Evolutionary conservation across 176 grass and related monocot species (phyloP), one percentile per base, ranked within the genome.

Genomic region (Pontederia paniculata): DNA sequence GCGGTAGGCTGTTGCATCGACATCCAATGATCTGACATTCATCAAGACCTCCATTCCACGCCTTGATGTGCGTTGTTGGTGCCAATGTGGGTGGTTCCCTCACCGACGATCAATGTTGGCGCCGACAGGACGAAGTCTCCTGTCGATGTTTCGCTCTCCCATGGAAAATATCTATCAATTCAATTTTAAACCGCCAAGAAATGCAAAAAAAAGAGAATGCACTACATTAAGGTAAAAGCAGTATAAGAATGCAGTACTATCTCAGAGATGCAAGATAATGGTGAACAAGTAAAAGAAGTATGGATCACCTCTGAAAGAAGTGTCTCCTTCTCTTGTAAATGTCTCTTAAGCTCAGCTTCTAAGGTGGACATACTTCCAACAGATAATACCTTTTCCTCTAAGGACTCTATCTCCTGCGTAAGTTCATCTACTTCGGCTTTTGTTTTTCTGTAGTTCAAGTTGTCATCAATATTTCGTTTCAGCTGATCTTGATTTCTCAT

Each of bases 391-490:
- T 79, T 86, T 23, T 95, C 78, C 70, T 95, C 85, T 15, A 89
- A 74, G 43, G 56, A 70, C 51, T 95, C 90, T 28, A 95, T 95
- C 58, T 95, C 82, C 80, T n/a, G 17, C 28, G 81, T 67, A 70
- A 86, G 85, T 60, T 50, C 72, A 63, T 95, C 85, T 55, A 95
- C 90, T 28, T 95, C 74, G 66, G 62, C 74, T 78, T 89, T 95
- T 48, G 82, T 95, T 83, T 83, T 86, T 62, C 90, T 81, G 65
- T 89, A 95, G 49, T 83, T 86, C 71, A 95, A 76, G 52, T 95
- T 95, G 74, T 95, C 90, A 71, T 95, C 90, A 78, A 89, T 95
- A 41, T 83, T 89, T 86, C 90, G 89, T 80, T 95, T 95, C 52
- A 95, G 67, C 25, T 86, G 81, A 61, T 88, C 90, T 82, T 95